Base-by-base conservation (phyloP, 495 filamentous ascomycete genomes). In the Hypoxylon subgilvum region DNA sequence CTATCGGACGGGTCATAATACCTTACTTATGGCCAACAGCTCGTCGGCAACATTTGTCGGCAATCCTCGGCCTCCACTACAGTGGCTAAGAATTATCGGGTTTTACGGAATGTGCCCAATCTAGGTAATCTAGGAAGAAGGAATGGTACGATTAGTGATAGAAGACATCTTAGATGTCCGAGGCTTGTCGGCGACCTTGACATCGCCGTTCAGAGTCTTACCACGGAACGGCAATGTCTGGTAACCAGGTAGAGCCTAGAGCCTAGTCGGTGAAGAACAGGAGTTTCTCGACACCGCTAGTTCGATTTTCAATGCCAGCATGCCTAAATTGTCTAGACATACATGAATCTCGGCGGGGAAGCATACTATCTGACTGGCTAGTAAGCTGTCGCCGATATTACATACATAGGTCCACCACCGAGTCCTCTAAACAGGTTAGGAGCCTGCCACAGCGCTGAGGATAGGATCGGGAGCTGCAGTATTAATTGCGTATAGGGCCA, bases 41-140 rank as follows among this genome's bases (percentile, higher is more conserved):
- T n/a, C n/a, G n/a, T n/a, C n/a, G n/a, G n/a, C n/a, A n/a, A n/a
- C n/a, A n/a, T n/a, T n/a, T n/a, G n/a, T 27, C 50, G 50, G 50
- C n/a, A 27, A 44, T 30, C 50, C 12, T 44, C 39, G 39, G 50
- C 13, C 28, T 44, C 30, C 40, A 53, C 39, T 36, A 27, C 36
- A 18, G 17, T 21, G 27, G n/a, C 14, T 38, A 49, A 39, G 13
- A 18, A 22, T 28, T 17, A 39, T 27, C 30, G 19, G 21, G 28
- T 10, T 21, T 19, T 17, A 35, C 23, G 30, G 9, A 10, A 18
- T 34, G 25, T 47, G 32, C n/a, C 43, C 42, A 34, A 32, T 34
- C 14, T 47, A n/a, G n/a, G n/a, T n/a, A 34, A 25, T 4, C 22
- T 8, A 41, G 52, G 30, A 14, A 22, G 35, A 21, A 49, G 9